Base-by-base conservation (phyloP, 2,329 filamentous ascomycete genomes). In the Escovopsis sp. region DNA sequence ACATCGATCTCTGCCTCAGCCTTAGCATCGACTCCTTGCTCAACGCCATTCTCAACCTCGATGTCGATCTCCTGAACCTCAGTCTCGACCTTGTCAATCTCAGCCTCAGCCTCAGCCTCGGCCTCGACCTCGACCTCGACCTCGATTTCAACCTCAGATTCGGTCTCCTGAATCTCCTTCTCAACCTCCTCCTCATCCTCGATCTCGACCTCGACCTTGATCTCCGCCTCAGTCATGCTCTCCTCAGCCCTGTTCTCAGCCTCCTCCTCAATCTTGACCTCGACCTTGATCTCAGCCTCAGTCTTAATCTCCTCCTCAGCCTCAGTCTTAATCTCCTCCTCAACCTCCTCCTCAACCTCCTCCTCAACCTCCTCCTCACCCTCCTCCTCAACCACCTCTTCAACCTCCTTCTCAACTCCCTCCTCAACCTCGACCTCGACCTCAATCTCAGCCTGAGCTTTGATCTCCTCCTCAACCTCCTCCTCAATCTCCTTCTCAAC, bases 181-280 rank as follows among this genome's bases (percentile, higher is more conserved):
- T 48, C 56, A 31, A 49, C 44, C 41, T 57, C 53, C 42, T 55
- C 55, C 35, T 50, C 55, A 36, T 53, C 56, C 42, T 54, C 55
- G 39, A 55, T 54, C 42, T 56, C 56, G 3, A 3, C 21, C 21
- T 4, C 21, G 8, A 11, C 21, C 21, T 8, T 11, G 8, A 11
- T 11, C 21, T 25, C 21, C 8, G 4, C 8, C 11, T 25, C 21
- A 8, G 11, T 8, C 4, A 2, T n/a, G n/a, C n/a, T n/a, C n/a
- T n/a, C n/a, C n/a, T n/a, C n/a, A n/a, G n/a, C n/a, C n/a, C n/a
- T n/a, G n/a, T n/a, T n/a, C n/a, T n/a, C n/a, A n/a, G n/a, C n/a
- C n/a, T n/a, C n/a, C n/a, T n/a, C n/a, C n/a, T n/a, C n/a, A n/a
- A n/a, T n/a, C n/a, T n/a, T n/a, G n/a, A n/a, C n/a, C n/a, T n/a